Conservation (phyloP, 2,329 filamentous ascomycete genomes). For the Arthrocladium fulminans region DNA sequence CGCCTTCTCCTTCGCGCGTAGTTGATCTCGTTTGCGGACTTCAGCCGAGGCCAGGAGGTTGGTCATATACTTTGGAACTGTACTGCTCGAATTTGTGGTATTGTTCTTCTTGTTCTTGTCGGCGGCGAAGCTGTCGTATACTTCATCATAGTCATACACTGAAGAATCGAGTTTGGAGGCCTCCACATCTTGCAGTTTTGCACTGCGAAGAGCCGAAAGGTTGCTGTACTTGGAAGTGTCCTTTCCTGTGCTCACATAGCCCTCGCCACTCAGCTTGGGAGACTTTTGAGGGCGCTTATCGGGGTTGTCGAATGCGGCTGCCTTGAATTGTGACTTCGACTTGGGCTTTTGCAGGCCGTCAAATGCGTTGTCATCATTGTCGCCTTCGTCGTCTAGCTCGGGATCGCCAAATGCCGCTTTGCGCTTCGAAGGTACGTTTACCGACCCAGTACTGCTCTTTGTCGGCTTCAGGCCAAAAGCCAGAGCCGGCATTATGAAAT, state of each 20-base stretch:
- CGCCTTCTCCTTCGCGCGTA: slow-evolving; percentile 52
- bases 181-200: slow-evolving; percentile 35
- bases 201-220: slow-evolving; percentile 39
- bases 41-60: slow-evolving; percentile 52
- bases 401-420: slow-evolving; percentile 39
- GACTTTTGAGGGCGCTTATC: slow-evolving; percentile 28
- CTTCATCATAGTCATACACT: slow-evolving; percentile 43
- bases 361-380: slow-evolving; percentile 13
- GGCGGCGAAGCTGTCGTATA: slow-evolving; percentile 38
- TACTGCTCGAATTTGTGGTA: slow-evolving; percentile 13
- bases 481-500: slow-evolving; percentile 27
- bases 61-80: slow-evolving; percentile 52
- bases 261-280: slow-evolving; percentile 23
- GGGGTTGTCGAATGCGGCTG: slow-evolving; percentile 6
- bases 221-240: slow-evolving; percentile 32
- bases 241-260: background rate
- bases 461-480: slow-evolving; percentile 37
- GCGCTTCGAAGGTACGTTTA: slow-evolving; percentile 36
- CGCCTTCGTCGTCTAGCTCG: slow-evolving; percentile 23
- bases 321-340: slow-evolving; percentile 24
- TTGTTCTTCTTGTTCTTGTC: slow-evolving; percentile 20
- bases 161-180: slow-evolving; percentile 38
- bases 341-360: slow-evolving; percentile 11
- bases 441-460: slow-evolving; percentile 20
- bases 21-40: slow-evolving; percentile 53